A percentile compares a stretch with the other conserved stretches of the same genome.
These are phyloP conservation scores for Fonsecaea erecta DNA, from an alignment of 2,329 filamentous ascomycete genomes.

Conservation along the genomic window DNA sequence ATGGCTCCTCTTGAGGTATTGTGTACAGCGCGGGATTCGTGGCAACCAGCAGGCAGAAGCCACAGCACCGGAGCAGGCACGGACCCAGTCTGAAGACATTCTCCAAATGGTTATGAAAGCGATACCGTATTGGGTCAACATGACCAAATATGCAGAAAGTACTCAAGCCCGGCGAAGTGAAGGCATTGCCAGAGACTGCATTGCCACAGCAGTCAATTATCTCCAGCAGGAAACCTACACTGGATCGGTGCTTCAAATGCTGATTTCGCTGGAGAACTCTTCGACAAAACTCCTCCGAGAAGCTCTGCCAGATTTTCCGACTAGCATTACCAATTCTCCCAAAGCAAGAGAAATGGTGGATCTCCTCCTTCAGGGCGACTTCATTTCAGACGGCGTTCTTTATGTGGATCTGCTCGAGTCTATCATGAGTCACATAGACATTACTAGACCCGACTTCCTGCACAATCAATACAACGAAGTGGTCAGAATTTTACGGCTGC, in stretches of 20 bases:
- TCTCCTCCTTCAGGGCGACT: slow-evolving; percentile 30
- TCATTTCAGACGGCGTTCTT: slow-evolving; percentile 24
- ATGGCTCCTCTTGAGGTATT: slow-evolving; percentile 32
- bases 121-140: slow-evolving; percentile 27
- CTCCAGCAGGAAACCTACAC: slow-evolving; percentile 16
- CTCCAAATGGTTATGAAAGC: slow-evolving; percentile 20
- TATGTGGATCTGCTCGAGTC: slow-evolving; percentile 37
- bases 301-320: slow-evolving; percentile 26
- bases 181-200: slow-evolving; percentile 17
- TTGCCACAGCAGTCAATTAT: slow-evolving; percentile 3
- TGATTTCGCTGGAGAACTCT: slow-evolving; percentile 27
- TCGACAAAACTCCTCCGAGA: slow-evolving; percentile 26
- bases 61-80: background rate
- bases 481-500: slow-evolving; percentile 41
- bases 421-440: slow-evolving; percentile 31
- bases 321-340: slow-evolving; percentile 18
- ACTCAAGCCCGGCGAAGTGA: slow-evolving; percentile 11
- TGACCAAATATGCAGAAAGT: slow-evolving; percentile 15
- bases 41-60: background rate
- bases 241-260: slow-evolving; percentile 28
- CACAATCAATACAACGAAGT: slow-evolving; percentile 33
- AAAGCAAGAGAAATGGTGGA: slow-evolving; percentile 23
- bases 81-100: slow-evolving; percentile 2
- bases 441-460: slow-evolving; percentile 31
- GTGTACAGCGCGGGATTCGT: background rate